Evolutionary conservation across 1,139 yeast species (phyloP), one percentile per base, ranked within the genome.

Genomic region (Blastobotrys malaysiensis): DNA sequence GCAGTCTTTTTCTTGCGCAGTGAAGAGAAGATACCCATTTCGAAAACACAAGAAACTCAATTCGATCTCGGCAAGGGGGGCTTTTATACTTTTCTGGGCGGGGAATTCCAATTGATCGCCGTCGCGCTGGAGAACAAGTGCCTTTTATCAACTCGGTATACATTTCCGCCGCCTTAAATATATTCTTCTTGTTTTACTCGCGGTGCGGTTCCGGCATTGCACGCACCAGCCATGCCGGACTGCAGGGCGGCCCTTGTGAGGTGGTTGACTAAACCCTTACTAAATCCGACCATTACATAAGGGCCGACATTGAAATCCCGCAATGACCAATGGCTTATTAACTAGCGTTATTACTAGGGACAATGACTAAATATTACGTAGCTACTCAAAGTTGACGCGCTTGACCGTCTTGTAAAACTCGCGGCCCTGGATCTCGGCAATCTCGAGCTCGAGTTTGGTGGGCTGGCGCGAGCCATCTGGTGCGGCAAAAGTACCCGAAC

Each of bases 401-500:
- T 31, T 13, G 39, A 31, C 31, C 13, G 46, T 45, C 68, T 77
- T 74, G 69, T 75, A 80, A 73, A 84, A 84, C 57, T 74, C 69
- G 63, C 76, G 73, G 69, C 90, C 91, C 74, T 85, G 91, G 59
- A 73, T 74, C 52, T 65, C 62, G 51, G 88, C 89, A 58, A 84
- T 66, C 65, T 80, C 77, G 68, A 77, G 71, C 73, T 86, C 91
- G 55, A 82, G 73, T 47, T 74, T 79, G 54, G 79, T 66, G 45
- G 88, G 84, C 60, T 73, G 71, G 72, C 90, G 81, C 20, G 86
- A 78, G 59, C 90, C 90, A 65, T 82, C 88, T 46, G 77, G 74
- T 58, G 81, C 86, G 46, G 89, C 86, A 61, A 77, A 73, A 46
- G 84, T 73, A 62, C 87, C 87, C 49, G 88, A 83, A 76, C 66